Evolutionary conservation across 2,329 filamentous ascomycete genomes (phyloP), one percentile per base, ranked within the genome.

Genomic region (Trichoderma oligosporum): DNA sequence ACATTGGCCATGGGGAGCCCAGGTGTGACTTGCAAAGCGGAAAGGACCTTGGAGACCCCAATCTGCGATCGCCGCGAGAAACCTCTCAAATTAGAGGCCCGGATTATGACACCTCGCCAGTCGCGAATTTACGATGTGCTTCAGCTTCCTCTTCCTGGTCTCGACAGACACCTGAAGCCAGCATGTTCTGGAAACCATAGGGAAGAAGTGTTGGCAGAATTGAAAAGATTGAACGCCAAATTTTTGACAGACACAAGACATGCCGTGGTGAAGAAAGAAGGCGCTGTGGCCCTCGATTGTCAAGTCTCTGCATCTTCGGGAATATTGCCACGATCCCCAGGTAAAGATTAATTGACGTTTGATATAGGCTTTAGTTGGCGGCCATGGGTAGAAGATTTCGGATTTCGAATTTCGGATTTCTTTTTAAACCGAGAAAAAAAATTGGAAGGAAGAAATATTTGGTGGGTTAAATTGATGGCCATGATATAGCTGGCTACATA

Each of bases 181-280:
- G 14, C 7, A 2, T 35, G 56, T 7, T 12, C 39, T 7, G 58
- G 61, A 33, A 61, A 51, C 6, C 60, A 63, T 25, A 63, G 67
- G 11, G 52, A 66, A 45, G 55, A 65, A 12, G 60, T 71, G n/a
- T 59, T 72, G 8, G 61, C 61, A 25, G 61, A 68, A 31, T 62
- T 72, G 7, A 64, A 67, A 48, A 66, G 59, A 16, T 62, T 64
- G 5, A 67, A 69, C 4, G 59, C 59, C 4, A 69, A 66, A 25
- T 71, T 71, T 39, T 53, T 71, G 4, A 56, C 58, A 2, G 62
- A 68, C 18, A 29, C 24, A 5, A 36, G 33, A 24, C 12, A 46
- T 7, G 24, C 18, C 6, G 25, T 25, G 3, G 14, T 29, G 52
- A 29, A 45, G 8, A 46, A 29, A 25, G 24, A 35, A 27, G 12